A percentile compares a stretch with the other conserved stretches of the same genome.
These are phyloP conservation scores for Trypanosomatidae sp. DNA, from an alignment of 208 protist species.

Conservation along the genomic window DNA sequence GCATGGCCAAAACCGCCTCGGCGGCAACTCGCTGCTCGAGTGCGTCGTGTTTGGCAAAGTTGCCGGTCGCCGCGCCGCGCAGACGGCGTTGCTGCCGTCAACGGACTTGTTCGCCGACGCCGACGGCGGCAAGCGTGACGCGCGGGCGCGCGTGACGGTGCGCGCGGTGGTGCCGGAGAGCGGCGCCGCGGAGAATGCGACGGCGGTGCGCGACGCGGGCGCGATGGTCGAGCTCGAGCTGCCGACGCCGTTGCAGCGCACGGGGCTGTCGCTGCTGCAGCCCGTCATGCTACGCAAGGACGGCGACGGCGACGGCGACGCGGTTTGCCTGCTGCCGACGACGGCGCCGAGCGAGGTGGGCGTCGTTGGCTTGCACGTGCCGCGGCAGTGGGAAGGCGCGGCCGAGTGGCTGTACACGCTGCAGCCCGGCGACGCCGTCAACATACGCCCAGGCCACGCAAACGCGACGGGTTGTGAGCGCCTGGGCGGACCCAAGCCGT, in stretches of 20 bases:
- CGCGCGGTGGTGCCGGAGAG: slow-evolving; percentile 21
- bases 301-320: slow-evolving; percentile 29
- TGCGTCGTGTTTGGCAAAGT: slow-evolving; percentile 51
- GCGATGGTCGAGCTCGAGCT: slow-evolving; percentile 57
- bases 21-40: slow-evolving; percentile 93
- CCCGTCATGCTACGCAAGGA: slow-evolving; percentile 43
- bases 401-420: slow-evolving; percentile 38
- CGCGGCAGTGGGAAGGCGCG: slow-evolving; percentile 7
- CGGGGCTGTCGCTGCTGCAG: slow-evolving; percentile 53
- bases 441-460: too few species aligned
- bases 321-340: slow-evolving; percentile 61
- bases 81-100: slow-evolving; percentile 13
- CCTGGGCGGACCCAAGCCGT: slow-evolving; percentile 23
- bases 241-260: slow-evolving; percentile 40
- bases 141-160: slow-evolving; percentile 7
- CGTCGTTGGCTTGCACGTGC: slow-evolving; percentile 9
- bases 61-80: slow-evolving; percentile 58
- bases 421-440: slow-evolving; percentile 45
- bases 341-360: slow-evolving; percentile 50
- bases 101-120: too few species aligned
- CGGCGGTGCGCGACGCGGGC: slow-evolving; percentile 14
- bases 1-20: slow-evolving; percentile 94
- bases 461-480: too few species aligned
- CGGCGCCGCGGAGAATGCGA: too few species aligned
- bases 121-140: neutral